These are phyloP conservation scores for Lyophyllum decastes DNA, from an alignment of 768 basidiomycete species.

Conservation along the genomic window DNA sequence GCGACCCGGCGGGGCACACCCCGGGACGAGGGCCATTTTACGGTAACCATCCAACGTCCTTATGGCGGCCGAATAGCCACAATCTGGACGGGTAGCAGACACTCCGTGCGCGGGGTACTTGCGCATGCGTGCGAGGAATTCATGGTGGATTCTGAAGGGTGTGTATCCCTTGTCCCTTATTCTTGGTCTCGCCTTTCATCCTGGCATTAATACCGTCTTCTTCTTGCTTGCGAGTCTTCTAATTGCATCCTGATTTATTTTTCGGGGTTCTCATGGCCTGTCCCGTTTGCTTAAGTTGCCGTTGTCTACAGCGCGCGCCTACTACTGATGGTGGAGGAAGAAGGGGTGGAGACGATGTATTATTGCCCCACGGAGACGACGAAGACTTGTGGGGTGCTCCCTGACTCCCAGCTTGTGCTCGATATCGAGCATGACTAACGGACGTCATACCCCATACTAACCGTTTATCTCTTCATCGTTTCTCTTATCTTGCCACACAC, in stretches of 20 bases:
- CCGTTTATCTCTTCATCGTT: too few relatives aligned
- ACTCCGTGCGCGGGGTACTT: constrained; percentile 42
- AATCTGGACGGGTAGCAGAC: constrained; percentile 45
- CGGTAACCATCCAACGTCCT: constrained; percentile 27
- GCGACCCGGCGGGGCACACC: background rate
- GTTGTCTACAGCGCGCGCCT: constrained; percentile 9
- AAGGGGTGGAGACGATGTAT: background rate
- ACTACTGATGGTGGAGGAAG: constrained; percentile 5
- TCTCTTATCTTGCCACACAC: too few relatives aligned
- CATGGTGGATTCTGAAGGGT: constrained; percentile 30
- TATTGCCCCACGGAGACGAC: constrained; percentile 15
- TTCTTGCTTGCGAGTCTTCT: too few relatives aligned
- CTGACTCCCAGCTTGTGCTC: constrained; percentile 2
- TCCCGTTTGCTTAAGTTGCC: background rate
- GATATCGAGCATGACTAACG: constrained; percentile 4
- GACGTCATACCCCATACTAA: too few relatives aligned
- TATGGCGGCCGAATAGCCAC: constrained; percentile 21
- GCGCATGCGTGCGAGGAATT: constrained; percentile 42
- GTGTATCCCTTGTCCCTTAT: constrained; percentile 5
- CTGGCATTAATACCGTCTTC: too few relatives aligned
- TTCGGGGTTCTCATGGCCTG: background rate
- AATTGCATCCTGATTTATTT: background rate
- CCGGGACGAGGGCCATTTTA: constrained; percentile 28
- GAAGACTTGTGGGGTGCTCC: constrained; percentile 7
- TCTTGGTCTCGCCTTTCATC: too few relatives aligned